phyloP scores from a whole-genome alignment of 83 land plant genomes.

The Picea engelmannii region DNA sequence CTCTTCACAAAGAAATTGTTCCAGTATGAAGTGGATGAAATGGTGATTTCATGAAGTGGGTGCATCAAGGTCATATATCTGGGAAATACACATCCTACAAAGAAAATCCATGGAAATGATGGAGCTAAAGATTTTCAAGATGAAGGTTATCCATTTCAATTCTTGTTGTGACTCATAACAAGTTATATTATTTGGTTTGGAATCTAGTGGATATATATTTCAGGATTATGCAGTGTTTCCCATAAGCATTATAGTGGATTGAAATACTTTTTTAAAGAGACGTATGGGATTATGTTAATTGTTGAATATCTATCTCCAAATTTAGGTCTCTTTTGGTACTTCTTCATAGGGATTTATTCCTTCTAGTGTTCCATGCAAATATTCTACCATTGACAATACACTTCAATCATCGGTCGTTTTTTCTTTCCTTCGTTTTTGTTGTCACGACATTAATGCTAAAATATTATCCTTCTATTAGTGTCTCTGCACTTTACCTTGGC shows the following conservation, averaged over 20 bases:
- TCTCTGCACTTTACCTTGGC: constrained; percentile 67
- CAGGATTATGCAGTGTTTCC: constrained; percentile 57
- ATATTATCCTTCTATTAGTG: constrained; percentile 94
- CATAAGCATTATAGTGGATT: constrained; percentile 60
- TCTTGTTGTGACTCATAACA: constrained; percentile 44
- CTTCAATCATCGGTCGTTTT: constrained; percentile 77
- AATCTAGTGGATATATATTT: constrained; percentile 64
- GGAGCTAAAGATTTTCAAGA: neutral
- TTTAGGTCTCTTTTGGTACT: constrained; percentile 92
- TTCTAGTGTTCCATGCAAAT: constrained; percentile 88
- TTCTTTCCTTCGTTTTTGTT: constrained; percentile 74
- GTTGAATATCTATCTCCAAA: constrained; percentile 91
- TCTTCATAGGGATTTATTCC: constrained; percentile 95
- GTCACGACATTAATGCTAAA: constrained; percentile 79
- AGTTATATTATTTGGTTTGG: constrained; percentile 62
- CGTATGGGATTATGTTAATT: constrained; percentile 84
- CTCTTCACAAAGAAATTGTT: too few relatives aligned
- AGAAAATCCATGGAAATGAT: neutral
- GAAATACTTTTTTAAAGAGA: constrained; percentile 62
- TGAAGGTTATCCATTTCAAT: constrained; percentile 2
- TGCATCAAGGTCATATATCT: too few relatives aligned
- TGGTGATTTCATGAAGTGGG: too few relatives aligned
- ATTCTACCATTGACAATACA: constrained; percentile 85
- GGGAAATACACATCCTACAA: too few relatives aligned
- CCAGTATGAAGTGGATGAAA: too few relatives aligned